Percentiles rank a stretch among this genome's conserved stretches.
phyloP scores from a whole-genome alignment of 78 protist species.

The Dictyostelium brefeldianum region DNA sequence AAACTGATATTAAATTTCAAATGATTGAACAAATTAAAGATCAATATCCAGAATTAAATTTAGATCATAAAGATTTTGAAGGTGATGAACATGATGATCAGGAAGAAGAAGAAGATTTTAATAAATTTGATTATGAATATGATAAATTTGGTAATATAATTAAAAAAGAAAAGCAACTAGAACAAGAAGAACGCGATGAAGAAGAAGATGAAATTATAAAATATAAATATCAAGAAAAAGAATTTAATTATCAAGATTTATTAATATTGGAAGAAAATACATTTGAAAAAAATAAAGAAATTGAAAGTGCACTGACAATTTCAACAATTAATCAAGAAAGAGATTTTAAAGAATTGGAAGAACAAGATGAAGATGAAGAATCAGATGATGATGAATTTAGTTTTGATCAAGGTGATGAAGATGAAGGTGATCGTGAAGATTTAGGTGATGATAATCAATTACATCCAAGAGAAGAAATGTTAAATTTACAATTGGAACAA shows the following conservation, averaged over 20 bases:
- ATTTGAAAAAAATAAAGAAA: background rate
- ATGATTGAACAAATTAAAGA: constrained; percentile 20
- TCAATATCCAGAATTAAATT: constrained; percentile 29
- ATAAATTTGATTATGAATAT: background rate
- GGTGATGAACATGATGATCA: constrained; percentile 9
- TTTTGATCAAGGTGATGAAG: constrained; percentile 16
- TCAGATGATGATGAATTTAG: background rate
- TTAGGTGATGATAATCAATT: background rate
- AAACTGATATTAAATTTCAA: constrained; percentile 9
- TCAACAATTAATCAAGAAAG: background rate
- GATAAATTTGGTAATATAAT: constrained; percentile 2
- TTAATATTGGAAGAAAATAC: background rate
- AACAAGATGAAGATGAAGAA: constrained; percentile 11
- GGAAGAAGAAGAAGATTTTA: background rate
- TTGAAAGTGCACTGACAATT: background rate
- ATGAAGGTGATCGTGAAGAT: constrained; percentile 17
- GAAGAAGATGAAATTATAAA: background rate
- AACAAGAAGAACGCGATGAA: background rate
- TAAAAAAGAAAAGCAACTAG: background rate
- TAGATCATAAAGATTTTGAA: constrained; percentile 24
- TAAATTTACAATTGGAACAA: background rate
- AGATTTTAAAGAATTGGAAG: constrained; percentile 16
- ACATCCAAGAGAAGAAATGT: constrained; percentile 1
- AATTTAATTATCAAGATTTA: constrained; percentile 16
- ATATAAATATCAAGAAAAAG: constrained; percentile 20